Evolutionary conservation across 352 stramenopile genomes (phyloP).

Genomic region (Phytophthora lateralis): DNA sequence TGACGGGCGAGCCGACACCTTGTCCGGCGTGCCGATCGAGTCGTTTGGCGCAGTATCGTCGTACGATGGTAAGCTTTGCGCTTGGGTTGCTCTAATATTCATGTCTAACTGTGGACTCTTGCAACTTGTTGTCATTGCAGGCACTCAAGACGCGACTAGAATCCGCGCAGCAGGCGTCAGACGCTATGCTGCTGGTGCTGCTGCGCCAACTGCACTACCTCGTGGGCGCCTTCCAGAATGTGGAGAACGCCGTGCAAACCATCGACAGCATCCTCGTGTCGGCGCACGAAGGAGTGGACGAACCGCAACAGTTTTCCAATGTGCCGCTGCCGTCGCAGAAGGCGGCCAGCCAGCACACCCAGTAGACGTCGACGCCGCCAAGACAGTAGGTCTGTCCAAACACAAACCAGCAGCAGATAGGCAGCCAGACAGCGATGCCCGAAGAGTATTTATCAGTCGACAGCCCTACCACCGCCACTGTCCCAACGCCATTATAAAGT

Average conservation of each 20-base stretch:
- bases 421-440: slow-evolving; percentile 21
- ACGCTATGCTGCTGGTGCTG: slow-evolving; percentile 55
- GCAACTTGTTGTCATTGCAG: slow-evolving; percentile 25
- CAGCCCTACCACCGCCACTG: slow-evolving; percentile 3
- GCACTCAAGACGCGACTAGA: slow-evolving; percentile 53
- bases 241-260: slow-evolving; percentile 59
- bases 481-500: slow-evolving; percentile 16
- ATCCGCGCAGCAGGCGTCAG: slow-evolving; percentile 39
- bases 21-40: slow-evolving; percentile 52
- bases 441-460: slow-evolving; percentile 50
- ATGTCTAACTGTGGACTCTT: slow-evolving; percentile 12
- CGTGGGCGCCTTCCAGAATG: slow-evolving; percentile 72
- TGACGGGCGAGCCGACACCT: slow-evolving; percentile 32
- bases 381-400: slow-evolving; percentile 14
- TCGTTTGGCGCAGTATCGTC: slow-evolving; percentile 59
- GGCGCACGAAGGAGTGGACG: slow-evolving; percentile 40
- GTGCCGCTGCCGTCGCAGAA: slow-evolving; percentile 21
- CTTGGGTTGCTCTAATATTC: background rate
- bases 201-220: slow-evolving; percentile 79
- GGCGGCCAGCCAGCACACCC: slow-evolving; percentile 27
- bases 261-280: slow-evolving; percentile 66
- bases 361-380: slow-evolving; percentile 27
- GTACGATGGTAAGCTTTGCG: slow-evolving; percentile 52
- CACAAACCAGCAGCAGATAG: slow-evolving; percentile 14
- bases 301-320: slow-evolving; percentile 27